These are phyloP conservation scores for Penicillium canariense DNA, from an alignment of 495 filamentous ascomycete species.

Conservation along the genomic window DNA sequence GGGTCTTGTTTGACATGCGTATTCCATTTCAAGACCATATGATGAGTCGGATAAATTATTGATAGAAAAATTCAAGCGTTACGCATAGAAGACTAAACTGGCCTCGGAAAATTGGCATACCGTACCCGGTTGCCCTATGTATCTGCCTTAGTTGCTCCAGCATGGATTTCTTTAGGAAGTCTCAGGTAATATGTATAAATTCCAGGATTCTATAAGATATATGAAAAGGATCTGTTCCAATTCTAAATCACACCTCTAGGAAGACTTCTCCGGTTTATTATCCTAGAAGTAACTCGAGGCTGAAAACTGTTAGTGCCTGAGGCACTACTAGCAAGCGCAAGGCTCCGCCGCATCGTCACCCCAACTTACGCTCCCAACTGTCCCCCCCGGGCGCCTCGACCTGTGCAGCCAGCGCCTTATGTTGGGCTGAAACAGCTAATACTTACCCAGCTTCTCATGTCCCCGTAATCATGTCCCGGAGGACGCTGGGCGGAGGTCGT, in stretches of 20 bases:
- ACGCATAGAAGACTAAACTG: not conserved
- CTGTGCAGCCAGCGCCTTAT: slow-evolving; percentile 23
- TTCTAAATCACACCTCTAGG: no score
- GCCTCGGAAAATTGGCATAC: no score
- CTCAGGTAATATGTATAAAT: not conserved
- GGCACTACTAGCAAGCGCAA: slow-evolving; percentile 10
- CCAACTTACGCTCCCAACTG: slow-evolving; percentile 15
- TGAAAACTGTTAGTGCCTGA: slow-evolving; percentile 16
- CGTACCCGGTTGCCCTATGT: no score
- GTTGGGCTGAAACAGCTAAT: slow-evolving; percentile 16
- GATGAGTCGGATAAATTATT: no score
- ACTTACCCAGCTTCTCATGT: slow-evolving; percentile 36
- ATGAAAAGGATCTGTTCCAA: no score
- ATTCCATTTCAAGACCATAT: no score
- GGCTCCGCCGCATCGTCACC: slow-evolving; percentile 32
- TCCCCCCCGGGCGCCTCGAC: slow-evolving; percentile 8
- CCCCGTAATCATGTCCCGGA: slow-evolving; percentile 65
- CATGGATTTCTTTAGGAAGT: not conserved
- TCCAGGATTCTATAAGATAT: not conserved
- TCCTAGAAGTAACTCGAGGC: no score
- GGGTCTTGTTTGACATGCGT: not conserved
- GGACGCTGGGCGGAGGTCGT: slow-evolving; percentile 85
- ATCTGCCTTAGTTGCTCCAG: no score
- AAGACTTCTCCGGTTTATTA: not conserved
- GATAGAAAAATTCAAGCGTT: not conserved